A percentile compares a stretch with the other conserved stretches of the same genome.
These are phyloP conservation scores for Datisca glomerata DNA, from an alignment of 306 rosid species.

Conservation along the genomic window DNA sequence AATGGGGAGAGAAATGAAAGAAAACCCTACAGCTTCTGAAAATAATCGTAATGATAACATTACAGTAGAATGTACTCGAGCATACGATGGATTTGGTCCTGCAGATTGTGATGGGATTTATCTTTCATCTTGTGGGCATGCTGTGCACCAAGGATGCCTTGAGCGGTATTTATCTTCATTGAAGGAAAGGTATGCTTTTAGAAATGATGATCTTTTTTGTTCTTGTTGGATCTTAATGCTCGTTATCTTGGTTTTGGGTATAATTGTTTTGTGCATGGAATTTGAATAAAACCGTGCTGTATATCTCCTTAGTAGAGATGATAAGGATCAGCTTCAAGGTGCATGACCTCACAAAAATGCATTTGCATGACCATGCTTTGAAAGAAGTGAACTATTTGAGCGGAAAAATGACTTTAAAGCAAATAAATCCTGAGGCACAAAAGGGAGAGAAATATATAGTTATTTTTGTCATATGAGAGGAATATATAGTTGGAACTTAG, in stretches of 20 bases:
- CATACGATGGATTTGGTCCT: constrained; percentile 68
- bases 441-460: too few relatives aligned
- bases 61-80: constrained; percentile 33
- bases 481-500: too few relatives aligned
- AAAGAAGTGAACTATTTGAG: too few relatives aligned
- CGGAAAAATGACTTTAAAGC: too few relatives aligned
- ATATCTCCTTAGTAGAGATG: too few relatives aligned
- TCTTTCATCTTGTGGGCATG: constrained; percentile 97
- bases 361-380: too few relatives aligned
- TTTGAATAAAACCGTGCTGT: too few relatives aligned
- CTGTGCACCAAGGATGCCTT: constrained; percentile 94
- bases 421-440: too few relatives aligned
- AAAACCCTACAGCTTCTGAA: constrained; percentile 47
- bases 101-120: constrained; percentile 75
- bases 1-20: constrained; percentile 36
- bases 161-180: constrained; percentile 73
- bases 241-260: not conserved
- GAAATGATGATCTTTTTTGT: not conserved
- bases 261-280: too few relatives aligned
- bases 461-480: too few relatives aligned
- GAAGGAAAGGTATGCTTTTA: constrained; percentile 62
- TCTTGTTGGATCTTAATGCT: constrained; percentile 7
- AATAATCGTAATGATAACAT: constrained; percentile 24
- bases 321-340: too few relatives aligned
- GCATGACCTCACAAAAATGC: too few relatives aligned